Base-by-base conservation (phyloP, 2,329 filamentous ascomycete species). In the Lachnellula arida region DNA sequence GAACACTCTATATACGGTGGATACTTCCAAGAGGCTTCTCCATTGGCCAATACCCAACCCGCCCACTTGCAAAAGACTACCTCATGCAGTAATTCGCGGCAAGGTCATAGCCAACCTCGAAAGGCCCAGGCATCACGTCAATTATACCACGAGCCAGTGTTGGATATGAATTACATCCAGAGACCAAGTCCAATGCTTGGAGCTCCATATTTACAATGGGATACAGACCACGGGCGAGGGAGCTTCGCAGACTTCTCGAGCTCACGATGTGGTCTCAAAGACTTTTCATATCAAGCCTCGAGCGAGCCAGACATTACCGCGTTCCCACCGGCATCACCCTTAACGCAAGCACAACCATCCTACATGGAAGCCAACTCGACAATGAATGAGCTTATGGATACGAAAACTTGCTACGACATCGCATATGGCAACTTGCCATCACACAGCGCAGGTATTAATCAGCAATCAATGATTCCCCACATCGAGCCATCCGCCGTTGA, bases 231-330 rank as follows among this genome's bases (percentile, higher is more conserved):
- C 28, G 49, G 60, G 28, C 54, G 57, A 50, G 54, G 59, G 28
- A 66, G 60, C 55, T 63, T 67, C 55, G 54, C 59, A 3, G 60
- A 61, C 25, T 63, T 66, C 25, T 58, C 55, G 12, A 61, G 46
- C 15, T 28, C 54, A 43, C 55, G 49, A 54, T 58, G 55, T 47
- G 57, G 40, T 5, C 46, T 57, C 40, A 63, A 62, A 46, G 46
- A 56, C 35, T 48, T 53, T 46, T 46, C 49, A 25, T 55, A 51
- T 40, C 50, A 60, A 51, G 42, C 35, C 15, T 39, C 52, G 5
- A n/a, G 54, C 17, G 59, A 58, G 19, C 8, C 44, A n/a, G 32
- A 48, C 32, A 25, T 49, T 8, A 28, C 51, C 12, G 42, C 54
- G 8, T 53, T 51, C 25, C 40, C 55, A 42, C 14, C 54, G 19